These are phyloP conservation scores for Saccharomycopsis fodiens DNA, from an alignment of 805 yeast genomes.

Conservation along the genomic window DNA sequence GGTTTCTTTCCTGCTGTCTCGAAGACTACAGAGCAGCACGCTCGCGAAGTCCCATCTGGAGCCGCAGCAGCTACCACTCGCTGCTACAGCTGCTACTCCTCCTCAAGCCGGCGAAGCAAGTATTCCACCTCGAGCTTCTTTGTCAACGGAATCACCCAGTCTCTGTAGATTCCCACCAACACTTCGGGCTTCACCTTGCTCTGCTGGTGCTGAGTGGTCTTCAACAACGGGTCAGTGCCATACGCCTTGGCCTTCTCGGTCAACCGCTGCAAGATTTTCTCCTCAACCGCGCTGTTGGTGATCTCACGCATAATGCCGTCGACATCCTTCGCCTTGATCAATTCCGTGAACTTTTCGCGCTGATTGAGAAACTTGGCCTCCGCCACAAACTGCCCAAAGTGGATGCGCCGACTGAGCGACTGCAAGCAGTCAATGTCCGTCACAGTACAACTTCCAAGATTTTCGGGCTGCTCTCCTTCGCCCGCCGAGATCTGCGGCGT, in stretches of 20 bases:
- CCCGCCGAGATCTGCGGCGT: conserved; percentile 66
- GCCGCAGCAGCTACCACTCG: too few species aligned
- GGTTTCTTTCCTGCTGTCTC: too few species aligned
- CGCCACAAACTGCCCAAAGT: conserved; percentile 96
- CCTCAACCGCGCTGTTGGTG: conserved; percentile 84
- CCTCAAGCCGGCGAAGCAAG: conserved; percentile 73
- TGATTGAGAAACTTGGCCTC: conserved; percentile 83
- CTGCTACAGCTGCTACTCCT: too few species aligned
- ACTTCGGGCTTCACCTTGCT: conserved; percentile 76
- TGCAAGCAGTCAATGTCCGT: conserved; percentile 85
- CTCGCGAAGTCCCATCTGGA: too few species aligned
- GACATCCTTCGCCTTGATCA: conserved; percentile 60
- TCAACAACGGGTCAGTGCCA: conserved; percentile 80
- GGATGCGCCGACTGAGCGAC: conserved; percentile 84
- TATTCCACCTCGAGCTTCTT: conserved; percentile 94
- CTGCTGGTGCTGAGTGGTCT: conserved; percentile 56
- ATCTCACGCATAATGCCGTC: conserved; percentile 72
- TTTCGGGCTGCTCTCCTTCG: conserved; percentile 71
- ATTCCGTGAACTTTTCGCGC: conserved; percentile 48
- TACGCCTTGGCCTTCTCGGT: conserved; percentile 75
- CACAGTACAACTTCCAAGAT: conserved; percentile 77
- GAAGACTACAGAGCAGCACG: too few species aligned
- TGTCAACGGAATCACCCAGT: conserved; percentile 87
- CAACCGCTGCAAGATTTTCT: conserved; percentile 70
- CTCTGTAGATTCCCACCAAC: conserved; percentile 76